Percentiles rank a stretch among this genome's conserved stretches.
Evolutionary conservation across 2,329 filamentous ascomycete genomes (phyloP).

Genomic region (Aureobasidium musti): DNA sequence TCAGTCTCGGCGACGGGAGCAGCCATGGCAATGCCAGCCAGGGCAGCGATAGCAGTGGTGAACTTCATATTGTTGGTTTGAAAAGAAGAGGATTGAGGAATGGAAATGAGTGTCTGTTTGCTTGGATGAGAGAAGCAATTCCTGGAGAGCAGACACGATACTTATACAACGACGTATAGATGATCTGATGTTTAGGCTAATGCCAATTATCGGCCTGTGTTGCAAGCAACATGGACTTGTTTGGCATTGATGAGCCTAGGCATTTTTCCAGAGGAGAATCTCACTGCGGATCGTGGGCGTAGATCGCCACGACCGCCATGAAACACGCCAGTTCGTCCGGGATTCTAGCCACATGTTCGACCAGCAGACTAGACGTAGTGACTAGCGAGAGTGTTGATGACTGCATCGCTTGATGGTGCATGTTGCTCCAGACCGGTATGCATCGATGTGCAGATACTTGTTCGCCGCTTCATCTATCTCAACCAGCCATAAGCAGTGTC

Average conservation of each 20-base stretch:
- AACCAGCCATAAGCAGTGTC: not conserved
- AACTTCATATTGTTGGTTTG: constrained; percentile 30
- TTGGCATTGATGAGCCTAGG: not conserved
- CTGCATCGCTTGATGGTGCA: not conserved
- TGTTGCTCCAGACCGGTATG: not conserved
- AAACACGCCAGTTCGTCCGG: not conserved
- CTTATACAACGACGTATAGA: not conserved
- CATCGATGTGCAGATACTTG: not conserved
- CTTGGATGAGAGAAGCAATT: not conserved
- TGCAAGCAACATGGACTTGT: not conserved
- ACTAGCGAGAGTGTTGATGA: not conserved
- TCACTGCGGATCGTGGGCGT: not conserved
- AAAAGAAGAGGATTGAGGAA: not conserved
- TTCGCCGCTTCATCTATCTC: not conserved
- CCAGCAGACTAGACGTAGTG: not conserved
- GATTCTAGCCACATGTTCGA: not conserved
- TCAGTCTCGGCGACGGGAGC: constrained; percentile 29
- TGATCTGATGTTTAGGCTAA: not conserved
- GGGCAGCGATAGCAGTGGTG: constrained; percentile 22
- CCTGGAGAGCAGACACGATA: not conserved
- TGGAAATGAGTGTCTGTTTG: not conserved
- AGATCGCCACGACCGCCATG: not conserved
- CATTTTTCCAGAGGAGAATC: not conserved
- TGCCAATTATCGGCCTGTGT: not conserved
- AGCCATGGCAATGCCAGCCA: constrained; percentile 31